Evolutionary conservation across 1,284 basidiomycete genomes (phyloP).

Genomic region (Amylostereum chailletii): DNA sequence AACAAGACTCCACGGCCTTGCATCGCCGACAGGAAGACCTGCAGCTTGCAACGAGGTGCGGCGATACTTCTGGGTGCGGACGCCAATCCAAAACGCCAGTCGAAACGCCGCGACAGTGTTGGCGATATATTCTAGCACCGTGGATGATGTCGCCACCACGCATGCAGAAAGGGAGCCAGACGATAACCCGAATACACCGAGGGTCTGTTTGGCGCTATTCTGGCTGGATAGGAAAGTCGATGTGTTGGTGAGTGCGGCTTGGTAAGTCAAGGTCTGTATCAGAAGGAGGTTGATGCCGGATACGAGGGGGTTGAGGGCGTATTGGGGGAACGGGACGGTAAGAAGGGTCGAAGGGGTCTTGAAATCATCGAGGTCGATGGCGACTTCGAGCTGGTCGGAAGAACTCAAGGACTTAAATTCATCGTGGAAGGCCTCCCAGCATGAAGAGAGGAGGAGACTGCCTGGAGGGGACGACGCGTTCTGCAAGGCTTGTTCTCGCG

Average conservation of each 20-base stretch:
- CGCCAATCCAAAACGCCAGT: constrained; percentile 49
- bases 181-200: constrained; percentile 51
- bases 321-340: constrained; percentile 19
- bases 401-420: constrained; percentile 38
- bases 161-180: constrained; percentile 53
- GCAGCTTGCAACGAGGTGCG: constrained; percentile 15
- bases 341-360: constrained; percentile 29
- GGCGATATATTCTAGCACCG: constrained; percentile 32
- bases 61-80: constrained; percentile 40
- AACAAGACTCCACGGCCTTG: constrained; percentile 44
- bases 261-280: constrained; percentile 43
- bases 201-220: constrained; percentile 20
- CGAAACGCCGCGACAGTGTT: constrained; percentile 42
- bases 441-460: constrained; percentile 36
- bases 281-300: constrained; percentile 42
- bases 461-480: constrained; percentile 31
- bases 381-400: constrained; percentile 23
- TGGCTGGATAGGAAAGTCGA: constrained; percentile 27
- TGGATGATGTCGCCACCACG: constrained; percentile 38
- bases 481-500: constrained; percentile 28
- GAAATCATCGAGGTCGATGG: constrained; percentile 36
- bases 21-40: constrained; percentile 16
- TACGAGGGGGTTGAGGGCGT: constrained; percentile 38
- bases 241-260: constrained; percentile 20
- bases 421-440: constrained; percentile 36